A percentile compares a stretch with the other conserved stretches of the same genome.
Conservation (phyloP, 257 asterid species). For the Scutellaria galericulata region DNA sequence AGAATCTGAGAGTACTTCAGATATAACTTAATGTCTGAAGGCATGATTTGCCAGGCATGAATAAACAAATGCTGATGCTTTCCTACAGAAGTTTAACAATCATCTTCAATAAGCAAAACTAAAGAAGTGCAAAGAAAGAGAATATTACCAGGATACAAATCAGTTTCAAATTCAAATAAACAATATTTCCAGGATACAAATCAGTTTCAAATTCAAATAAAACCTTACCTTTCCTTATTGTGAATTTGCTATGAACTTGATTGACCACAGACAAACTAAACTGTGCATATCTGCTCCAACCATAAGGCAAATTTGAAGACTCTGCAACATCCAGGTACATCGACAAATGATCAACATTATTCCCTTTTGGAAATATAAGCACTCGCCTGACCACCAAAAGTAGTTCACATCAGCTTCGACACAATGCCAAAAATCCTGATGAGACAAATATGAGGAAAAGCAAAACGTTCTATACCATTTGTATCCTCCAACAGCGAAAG, state of each 20-base stretch:
- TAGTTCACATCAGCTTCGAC: slow-evolving; percentile 41
- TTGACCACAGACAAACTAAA: slow-evolving; percentile 75
- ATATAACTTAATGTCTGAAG: neutral
- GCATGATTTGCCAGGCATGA: neutral
- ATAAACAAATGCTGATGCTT: slow-evolving; percentile 1
- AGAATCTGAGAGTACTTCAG: slow-evolving; percentile 1
- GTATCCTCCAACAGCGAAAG: slow-evolving; percentile 62
- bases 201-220: slow-evolving; percentile 20
- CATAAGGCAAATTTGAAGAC: slow-evolving; percentile 68
- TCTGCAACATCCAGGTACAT: slow-evolving; percentile 91
- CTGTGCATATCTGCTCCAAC: slow-evolving; percentile 90
- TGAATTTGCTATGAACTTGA: slow-evolving; percentile 68
- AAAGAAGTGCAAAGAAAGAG: slow-evolving; percentile 20
- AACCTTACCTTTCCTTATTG: slow-evolving; percentile 65
- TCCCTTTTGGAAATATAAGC: slow-evolving; percentile 85
- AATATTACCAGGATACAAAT: slow-evolving; percentile 26
- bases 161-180: slow-evolving; percentile 2
- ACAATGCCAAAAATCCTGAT: slow-evolving; percentile 15
- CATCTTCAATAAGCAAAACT: neutral
- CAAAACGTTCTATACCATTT: slow-evolving; percentile 54
- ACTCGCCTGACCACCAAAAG: slow-evolving; percentile 67
- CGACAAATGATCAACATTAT: slow-evolving; percentile 79
- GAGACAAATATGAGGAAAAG: slow-evolving; percentile 10
- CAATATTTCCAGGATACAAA: slow-evolving; percentile 27
- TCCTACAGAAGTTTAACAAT: neutral